A percentile compares a stretch with the other conserved stretches of the same genome.
phyloP scores from a whole-genome alignment of 345 rosid genomes.

The Melaleuca quinquenervia region DNA sequence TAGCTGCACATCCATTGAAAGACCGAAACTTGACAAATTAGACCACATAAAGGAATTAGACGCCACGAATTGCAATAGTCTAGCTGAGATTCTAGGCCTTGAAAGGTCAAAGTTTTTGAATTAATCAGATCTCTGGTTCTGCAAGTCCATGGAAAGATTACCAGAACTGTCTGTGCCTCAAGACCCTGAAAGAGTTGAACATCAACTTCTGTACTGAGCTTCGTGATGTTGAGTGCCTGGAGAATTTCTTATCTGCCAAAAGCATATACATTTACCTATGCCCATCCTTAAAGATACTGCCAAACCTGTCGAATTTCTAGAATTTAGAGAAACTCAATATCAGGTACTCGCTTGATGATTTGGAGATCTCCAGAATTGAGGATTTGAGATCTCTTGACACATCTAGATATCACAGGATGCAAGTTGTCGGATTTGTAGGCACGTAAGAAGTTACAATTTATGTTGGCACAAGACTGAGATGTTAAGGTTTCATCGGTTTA shows the following conservation, averaged over 20 bases:
- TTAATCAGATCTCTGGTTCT: not conserved
- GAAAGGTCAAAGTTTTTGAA: not conserved
- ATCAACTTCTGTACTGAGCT: not conserved
- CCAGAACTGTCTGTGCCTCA: not conserved
- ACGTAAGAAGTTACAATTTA: not conserved
- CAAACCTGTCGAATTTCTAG: not conserved
- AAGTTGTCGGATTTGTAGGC: not conserved
- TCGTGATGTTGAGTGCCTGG: not conserved
- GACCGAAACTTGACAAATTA: not conserved
- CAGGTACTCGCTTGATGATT: not conserved
- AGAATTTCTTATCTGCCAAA: not conserved
- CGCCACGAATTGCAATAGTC: fast-evolving
- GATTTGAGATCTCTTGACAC: not conserved
- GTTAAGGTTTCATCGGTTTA: no score
- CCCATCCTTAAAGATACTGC: not conserved
- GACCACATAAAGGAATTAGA: fast-evolving
- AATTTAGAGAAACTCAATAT: not conserved
- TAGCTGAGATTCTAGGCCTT: not conserved
- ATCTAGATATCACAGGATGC: not conserved
- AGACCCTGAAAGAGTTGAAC: not conserved
- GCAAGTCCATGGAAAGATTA: not conserved
- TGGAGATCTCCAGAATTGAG: not conserved
- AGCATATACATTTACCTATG: not conserved
- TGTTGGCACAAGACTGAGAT: not conserved
- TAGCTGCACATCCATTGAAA: not conserved